A percentile compares a stretch with the other conserved stretches of the same genome.
Evolutionary conservation across 163 green algal species (phyloP).

Genomic region (Chlamydomonas reinhardtii): DNA sequence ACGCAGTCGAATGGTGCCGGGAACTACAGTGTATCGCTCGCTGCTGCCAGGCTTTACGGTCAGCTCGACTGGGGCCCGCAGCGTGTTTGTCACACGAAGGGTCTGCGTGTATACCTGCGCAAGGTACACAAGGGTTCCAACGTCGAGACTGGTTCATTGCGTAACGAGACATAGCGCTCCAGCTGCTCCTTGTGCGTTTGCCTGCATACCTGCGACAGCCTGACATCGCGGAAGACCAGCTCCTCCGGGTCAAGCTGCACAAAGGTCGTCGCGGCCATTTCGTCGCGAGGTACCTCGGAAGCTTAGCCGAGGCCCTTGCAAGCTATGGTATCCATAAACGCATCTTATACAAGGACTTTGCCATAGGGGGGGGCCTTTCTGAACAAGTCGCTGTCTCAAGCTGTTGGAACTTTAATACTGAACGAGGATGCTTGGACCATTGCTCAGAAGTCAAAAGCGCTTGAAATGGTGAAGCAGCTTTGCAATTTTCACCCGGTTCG

Average conservation of each 20-base stretch:
- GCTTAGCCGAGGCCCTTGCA: background rate
- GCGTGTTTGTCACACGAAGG: constrained; percentile 75
- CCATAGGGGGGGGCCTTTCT: too few relatives aligned
- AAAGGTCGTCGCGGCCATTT: constrained; percentile 30
- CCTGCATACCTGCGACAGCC: constrained; percentile 40
- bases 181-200: background rate
- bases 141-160: too few relatives aligned
- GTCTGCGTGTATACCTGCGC: constrained; percentile 70
- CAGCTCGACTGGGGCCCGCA: constrained; percentile 70
- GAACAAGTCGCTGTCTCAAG: too few relatives aligned
- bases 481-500: too few relatives aligned
- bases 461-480: too few relatives aligned
- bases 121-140: too few relatives aligned
- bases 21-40: constrained; percentile 75
- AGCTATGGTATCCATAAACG: background rate
- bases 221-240: constrained; percentile 50
- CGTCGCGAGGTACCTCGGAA: too few relatives aligned
- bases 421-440: too few relatives aligned
- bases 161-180: too few relatives aligned
- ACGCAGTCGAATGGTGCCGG: constrained; percentile 64
- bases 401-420: too few relatives aligned
- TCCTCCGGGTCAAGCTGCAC: constrained; percentile 56
- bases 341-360: too few relatives aligned
- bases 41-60: constrained; percentile 72
- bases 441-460: too few relatives aligned